phyloP scores from a whole-genome alignment of 192 early-diverging fungal genomes.

The Coemansia furcata region DNA sequence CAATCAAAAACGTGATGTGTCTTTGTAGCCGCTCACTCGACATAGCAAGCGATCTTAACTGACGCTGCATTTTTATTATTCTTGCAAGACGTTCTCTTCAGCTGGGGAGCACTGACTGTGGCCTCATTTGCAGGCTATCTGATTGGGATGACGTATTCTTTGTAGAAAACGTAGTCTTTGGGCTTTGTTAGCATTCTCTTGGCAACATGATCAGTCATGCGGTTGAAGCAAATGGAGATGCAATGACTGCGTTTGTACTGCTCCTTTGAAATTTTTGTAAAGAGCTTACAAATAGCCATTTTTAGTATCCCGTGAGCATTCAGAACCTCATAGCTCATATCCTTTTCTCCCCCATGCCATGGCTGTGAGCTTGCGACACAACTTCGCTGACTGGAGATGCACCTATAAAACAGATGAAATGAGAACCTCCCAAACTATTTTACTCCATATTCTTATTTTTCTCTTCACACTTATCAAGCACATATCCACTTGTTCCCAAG shows the following conservation, averaged over 20 bases:
- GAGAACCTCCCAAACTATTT: not conserved
- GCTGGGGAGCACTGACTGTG: not conserved
- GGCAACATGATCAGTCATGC: no score
- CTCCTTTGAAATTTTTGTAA: not conserved
- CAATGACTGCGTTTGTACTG: not conserved
- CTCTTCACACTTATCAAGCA: not conserved
- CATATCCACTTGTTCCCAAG: not conserved
- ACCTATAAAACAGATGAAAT: not conserved
- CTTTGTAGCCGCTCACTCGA: not conserved
- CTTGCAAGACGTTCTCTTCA: not conserved
- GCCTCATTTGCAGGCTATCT: not conserved
- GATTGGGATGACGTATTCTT: no score
- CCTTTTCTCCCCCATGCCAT: not conserved
- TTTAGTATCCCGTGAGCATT: not conserved
- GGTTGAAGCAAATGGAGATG: no score
- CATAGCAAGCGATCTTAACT: not conserved
- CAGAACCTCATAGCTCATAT: not conserved
- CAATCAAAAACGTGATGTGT: not conserved
- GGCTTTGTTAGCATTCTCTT: no score
- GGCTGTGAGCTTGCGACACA: not conserved
- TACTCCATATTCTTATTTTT: not conserved
- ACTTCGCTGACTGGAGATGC: not conserved
- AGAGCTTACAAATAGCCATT: not conserved
- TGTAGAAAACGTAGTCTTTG: no score
- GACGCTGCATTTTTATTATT: not conserved